Evolutionary conservation across 2,329 filamentous ascomycete genomes (phyloP), one percentile per base, ranked within the genome.

Genomic region (Diplodia scrobiculata): DNA sequence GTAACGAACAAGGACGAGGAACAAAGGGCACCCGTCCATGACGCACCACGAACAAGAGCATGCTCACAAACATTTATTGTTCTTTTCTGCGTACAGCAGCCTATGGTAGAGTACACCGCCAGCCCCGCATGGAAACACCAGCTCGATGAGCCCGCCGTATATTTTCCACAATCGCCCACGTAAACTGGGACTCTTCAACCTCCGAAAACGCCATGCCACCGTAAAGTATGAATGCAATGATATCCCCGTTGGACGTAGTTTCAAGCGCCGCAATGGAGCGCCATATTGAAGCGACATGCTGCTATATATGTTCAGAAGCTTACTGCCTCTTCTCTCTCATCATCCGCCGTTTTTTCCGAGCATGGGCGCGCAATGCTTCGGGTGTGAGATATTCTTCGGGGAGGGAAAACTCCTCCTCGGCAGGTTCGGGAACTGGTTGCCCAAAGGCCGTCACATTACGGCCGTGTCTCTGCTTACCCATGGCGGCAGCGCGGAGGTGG

Each of bases 401-500:
- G 62, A 97, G 79, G 66, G 86, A 83, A 74, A 97, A 98, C 50
- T 96, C 91, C 36, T 75, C 75, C 73, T 91, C 85, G 5, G 81
- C 75, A 66, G 89, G 80, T 14, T 96, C 91, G 0, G 93, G 93
- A 21, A 98, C 78, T 0, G 90, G 85, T 29, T 89, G 86, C 0
- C 94, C 94, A 84, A 95, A 98, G 3, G 93, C 94, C 55, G 89
- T 82, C 17, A 88, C 83, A 62, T 85, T 90, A 59, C 91, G 84
- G 59, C 87, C 86, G 63, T 91, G 87, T 38, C 92, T 84, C 58
- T 86, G 83, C 70, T 87, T 87, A 68, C 87, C 89, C n/a, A 97
- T 78, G 10, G 93, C 92, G 6, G 88, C 86, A 25, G 92, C 91
- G 29, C 94, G 89, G 68, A 94, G 84, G 73, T 96, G 88, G 27